phyloP scores from a whole-genome alignment of 2,329 filamentous ascomycete genomes.

The Simplicillium sp. region DNA sequence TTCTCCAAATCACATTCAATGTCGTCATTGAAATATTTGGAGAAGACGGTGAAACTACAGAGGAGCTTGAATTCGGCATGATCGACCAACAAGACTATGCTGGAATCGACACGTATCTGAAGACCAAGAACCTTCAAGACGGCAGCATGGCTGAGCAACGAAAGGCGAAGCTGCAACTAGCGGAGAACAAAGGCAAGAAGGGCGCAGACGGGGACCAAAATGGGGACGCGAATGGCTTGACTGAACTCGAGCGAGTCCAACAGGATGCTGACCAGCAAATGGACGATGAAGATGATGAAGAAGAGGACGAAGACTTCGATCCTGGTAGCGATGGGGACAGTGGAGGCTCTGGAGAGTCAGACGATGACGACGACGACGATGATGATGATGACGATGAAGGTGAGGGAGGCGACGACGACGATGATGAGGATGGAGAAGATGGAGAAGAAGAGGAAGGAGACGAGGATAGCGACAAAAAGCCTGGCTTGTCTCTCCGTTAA shows the following conservation, averaged over 20 bases:
- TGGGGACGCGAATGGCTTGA: constrained; percentile 27
- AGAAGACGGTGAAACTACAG: constrained; percentile 34
- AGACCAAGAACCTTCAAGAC: constrained; percentile 52
- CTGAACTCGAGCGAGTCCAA: constrained; percentile 40
- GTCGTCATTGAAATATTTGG: constrained; percentile 52
- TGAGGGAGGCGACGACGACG: constrained; percentile 28
- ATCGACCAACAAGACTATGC: constrained; percentile 59
- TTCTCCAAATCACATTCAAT: constrained; percentile 61
- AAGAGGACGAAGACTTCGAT: constrained; percentile 58
- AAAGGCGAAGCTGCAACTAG: constrained; percentile 53
- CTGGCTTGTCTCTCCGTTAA: constrained; percentile 2
- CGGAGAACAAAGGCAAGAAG: constrained; percentile 47
- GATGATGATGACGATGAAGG: constrained; percentile 35
- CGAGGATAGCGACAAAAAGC: constrained; percentile 11
- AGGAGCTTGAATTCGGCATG: constrained; percentile 61
- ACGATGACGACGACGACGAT: constrained; percentile 43
- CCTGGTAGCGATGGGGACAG: constrained; percentile 52
- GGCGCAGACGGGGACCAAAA: constrained; percentile 28
- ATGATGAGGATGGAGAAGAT: constrained; percentile 25
- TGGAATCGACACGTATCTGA: constrained; percentile 55
- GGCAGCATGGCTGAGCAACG: constrained; percentile 60
- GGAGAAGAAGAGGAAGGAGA: constrained; percentile 19
- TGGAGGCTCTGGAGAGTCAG: constrained; percentile 42
- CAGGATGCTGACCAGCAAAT: constrained; percentile 41
- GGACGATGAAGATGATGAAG: constrained; percentile 49